Evolutionary conservation across 2,329 filamentous ascomycete genomes (phyloP).

Genomic region (Apiospora saccharicola): DNA sequence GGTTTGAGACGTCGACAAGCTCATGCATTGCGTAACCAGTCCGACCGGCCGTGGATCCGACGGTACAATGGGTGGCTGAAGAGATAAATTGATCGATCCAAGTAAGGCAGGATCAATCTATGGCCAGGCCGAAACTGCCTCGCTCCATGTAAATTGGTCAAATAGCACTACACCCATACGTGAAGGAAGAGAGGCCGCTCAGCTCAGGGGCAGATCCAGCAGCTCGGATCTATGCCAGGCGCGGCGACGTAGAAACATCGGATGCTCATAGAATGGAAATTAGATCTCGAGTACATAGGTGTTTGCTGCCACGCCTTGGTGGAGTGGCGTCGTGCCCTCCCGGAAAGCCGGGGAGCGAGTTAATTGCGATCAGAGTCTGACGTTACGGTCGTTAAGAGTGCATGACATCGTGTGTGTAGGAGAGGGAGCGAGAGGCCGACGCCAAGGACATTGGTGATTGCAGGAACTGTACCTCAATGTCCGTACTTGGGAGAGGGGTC

Average conservation of each 20-base stretch:
- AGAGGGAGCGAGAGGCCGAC: not conserved
- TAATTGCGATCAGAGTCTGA: slow-evolving; percentile 18
- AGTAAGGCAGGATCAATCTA: slow-evolving; percentile 5
- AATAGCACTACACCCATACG: slow-evolving; percentile 12
- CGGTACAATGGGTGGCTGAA: slow-evolving; percentile 20
- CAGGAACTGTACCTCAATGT: not conserved
- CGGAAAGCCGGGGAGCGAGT: slow-evolving; percentile 26
- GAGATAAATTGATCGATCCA: slow-evolving; percentile 5
- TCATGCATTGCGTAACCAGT: slow-evolving; percentile 16
- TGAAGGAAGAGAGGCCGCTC: slow-evolving; percentile 13
- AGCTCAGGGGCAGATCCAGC: slow-evolving; percentile 25
- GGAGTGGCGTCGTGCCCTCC: slow-evolving; percentile 27
- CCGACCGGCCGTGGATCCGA: slow-evolving; percentile 14
- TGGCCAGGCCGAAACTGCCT: slow-evolving; percentile 4
- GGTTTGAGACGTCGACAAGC: slow-evolving; percentile 10
- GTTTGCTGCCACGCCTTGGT: slow-evolving; percentile 36
- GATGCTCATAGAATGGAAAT: slow-evolving; percentile 1
- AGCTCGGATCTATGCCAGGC: slow-evolving; percentile 15
- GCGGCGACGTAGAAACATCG: not conserved
- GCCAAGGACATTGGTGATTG: slow-evolving; percentile 3
- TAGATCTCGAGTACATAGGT: slow-evolving; percentile 31
- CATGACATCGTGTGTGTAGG: not conserved
- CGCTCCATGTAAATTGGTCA: slow-evolving; percentile 17
- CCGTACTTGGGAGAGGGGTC: not conserved
- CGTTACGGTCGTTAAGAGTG: slow-evolving; percentile 19